These are phyloP conservation scores for Atkinsonella texensis DNA, from an alignment of 2,329 filamentous ascomycete species.

Conservation along the genomic window DNA sequence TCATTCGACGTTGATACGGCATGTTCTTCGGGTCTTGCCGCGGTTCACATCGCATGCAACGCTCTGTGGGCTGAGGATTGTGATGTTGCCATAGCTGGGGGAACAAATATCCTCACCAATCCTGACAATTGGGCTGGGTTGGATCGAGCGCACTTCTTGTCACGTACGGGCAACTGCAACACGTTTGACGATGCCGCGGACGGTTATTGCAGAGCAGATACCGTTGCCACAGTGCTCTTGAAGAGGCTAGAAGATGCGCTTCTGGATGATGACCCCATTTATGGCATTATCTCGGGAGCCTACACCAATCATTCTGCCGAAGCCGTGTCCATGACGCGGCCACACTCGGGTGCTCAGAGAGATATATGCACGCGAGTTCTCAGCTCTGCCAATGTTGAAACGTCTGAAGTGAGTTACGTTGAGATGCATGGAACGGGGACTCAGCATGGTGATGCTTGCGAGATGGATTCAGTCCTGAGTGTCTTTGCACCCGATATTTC, in stretches of 20 bases:
- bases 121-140: constrained; percentile 69
- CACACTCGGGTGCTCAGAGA: constrained; percentile 65
- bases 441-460: constrained; percentile 71
- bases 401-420: constrained; percentile 67
- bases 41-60: constrained; percentile 58
- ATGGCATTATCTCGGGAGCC: constrained; percentile 64
- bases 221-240: constrained; percentile 60
- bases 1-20: constrained; percentile 67
- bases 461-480: constrained; percentile 66
- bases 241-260: constrained; percentile 71
- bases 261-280: constrained; percentile 61
- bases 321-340: constrained; percentile 72
- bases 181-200: constrained; percentile 73
- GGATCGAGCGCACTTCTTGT: constrained; percentile 66
- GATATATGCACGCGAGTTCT: constrained; percentile 54
- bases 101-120: constrained; percentile 66
- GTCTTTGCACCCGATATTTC: constrained; percentile 38
- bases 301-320: constrained; percentile 74
- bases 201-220: constrained; percentile 72
- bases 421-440: constrained; percentile 91
- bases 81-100: constrained; percentile 70
- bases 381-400: constrained; percentile 61
- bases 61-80: constrained; percentile 60
- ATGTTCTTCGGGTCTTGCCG: constrained; percentile 62
- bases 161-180: constrained; percentile 42